Evolutionary conservation across 805 yeast genomes (phyloP), one percentile per base, ranked within the genome.

Genomic region (Kluyveromyces starmeri): DNA sequence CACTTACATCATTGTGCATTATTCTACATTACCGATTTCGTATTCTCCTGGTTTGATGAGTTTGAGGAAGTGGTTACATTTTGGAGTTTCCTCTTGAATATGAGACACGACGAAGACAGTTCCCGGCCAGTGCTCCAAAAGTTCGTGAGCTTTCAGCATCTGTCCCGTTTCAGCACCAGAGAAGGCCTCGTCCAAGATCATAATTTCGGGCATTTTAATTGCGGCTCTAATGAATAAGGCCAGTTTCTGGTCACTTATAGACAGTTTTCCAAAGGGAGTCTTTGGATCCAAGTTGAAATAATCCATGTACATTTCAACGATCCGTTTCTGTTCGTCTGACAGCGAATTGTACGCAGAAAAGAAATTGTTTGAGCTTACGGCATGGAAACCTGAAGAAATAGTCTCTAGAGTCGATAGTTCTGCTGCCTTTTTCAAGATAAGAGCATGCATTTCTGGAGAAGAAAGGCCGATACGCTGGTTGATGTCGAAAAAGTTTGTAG

Each of bases 121-220:
- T 0, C 94, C 83, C 2, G 71, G 68, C 71, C 77, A 76, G 32
- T 61, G 50, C 23, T 70, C 59, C 18, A 68, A 54, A 5, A 75
- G 45, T 20, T 62, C 61, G 45, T 76, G 76, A 36, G 85, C 80
- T 32, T 61, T 65, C 25, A 64, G 63, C 39, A 78, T 65, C 21
- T 71, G 67, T 14, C 66, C 71, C 35, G 75, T 78, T 25, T 80
- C 83, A 92, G 89, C 83, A 11, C 86, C 94, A 15, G 95, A 83
- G 39, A 89, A 74, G 0, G 97, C 94, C 62, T 89, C 98, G 57
- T 89, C 98, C 2, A 89, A 62, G 30, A 89, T 79, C 34, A 89
- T 63, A 1, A 89, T 61, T 32, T 73, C 71, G 0, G 98, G 98
- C 42, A 73, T 64, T 53, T 83, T 84, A 27, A 84, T 67, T 12